phyloP scores from a whole-genome alignment of 768 basidiomycete species.

The Pleurotus eryngii region DNA sequence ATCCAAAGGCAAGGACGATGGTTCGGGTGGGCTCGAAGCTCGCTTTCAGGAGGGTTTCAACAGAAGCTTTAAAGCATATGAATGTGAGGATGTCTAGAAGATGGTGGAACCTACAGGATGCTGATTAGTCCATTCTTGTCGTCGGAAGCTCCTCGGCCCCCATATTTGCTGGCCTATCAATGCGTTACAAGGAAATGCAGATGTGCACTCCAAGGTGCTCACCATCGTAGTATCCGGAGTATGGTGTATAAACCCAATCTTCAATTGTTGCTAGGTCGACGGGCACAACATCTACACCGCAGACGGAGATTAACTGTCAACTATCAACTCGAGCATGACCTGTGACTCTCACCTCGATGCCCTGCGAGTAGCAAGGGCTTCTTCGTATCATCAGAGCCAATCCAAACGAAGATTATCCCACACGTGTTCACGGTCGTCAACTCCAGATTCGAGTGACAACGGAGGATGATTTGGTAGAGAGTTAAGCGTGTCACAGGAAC shows the following conservation, averaged over 20 bases:
- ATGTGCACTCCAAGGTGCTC: background rate
- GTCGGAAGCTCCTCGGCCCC: conserved; percentile 75
- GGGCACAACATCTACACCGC: conserved; percentile 59
- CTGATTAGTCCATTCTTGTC: conserved; percentile 75
- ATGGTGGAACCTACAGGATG: conserved; percentile 44
- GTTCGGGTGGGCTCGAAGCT: conserved; percentile 64
- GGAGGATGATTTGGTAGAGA: background rate
- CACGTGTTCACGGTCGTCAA: conserved; percentile 75
- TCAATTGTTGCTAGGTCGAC: conserved; percentile 54
- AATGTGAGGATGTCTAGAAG: background rate
- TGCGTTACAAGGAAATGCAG: background rate
- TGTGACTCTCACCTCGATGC: conserved; percentile 50
- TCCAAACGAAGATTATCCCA: conserved; percentile 72
- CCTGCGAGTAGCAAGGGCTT: conserved; percentile 68
- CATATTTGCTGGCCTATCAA: conserved; percentile 36
- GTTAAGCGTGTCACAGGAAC: background rate
- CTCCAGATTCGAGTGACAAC: conserved; percentile 51
- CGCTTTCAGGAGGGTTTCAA: conserved; percentile 61
- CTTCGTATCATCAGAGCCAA: conserved; percentile 54
- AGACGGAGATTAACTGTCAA: background rate
- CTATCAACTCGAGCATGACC: background rate
- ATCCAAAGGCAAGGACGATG: conserved; percentile 64
- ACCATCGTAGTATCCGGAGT: conserved; percentile 62
- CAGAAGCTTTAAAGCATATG: conserved; percentile 34
- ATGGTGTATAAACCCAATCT: conserved; percentile 61